phyloP scores from a whole-genome alignment of 257 asterid species.

The Echium plantagineum region DNA sequence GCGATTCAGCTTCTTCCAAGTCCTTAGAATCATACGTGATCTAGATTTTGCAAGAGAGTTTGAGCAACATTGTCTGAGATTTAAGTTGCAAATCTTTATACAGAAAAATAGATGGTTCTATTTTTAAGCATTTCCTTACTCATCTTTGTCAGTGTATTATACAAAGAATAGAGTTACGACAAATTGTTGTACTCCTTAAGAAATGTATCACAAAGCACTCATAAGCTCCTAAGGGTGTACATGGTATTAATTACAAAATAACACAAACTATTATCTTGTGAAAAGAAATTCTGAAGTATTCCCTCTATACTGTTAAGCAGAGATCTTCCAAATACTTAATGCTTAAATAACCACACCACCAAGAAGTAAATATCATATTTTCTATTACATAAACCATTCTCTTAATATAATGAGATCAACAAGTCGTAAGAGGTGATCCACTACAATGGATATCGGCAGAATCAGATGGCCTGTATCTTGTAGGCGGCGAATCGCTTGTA shows the following conservation, averaged over 20 bases:
- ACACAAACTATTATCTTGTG: no score
- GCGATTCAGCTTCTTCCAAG: no score
- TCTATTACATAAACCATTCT: not conserved
- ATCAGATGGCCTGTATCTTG: slow-evolving; percentile 67
- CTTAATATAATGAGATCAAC: slow-evolving; percentile 21
- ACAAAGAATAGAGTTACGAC: no score
- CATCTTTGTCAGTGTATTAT: no score
- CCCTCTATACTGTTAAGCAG: not conserved
- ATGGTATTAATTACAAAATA: no score
- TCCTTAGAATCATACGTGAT: not conserved
- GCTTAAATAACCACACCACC: not conserved
- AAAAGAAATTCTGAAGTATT: no score
- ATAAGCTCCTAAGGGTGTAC: no score
- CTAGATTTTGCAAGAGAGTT: not conserved
- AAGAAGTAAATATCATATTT: no score
- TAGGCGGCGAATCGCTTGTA: slow-evolving; percentile 56
- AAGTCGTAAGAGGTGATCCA: slow-evolving; percentile 64
- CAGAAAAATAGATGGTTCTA: not conserved
- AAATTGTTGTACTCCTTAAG: no score
- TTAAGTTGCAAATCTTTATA: not conserved
- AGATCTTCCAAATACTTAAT: not conserved
- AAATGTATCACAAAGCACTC: no score
- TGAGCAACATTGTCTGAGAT: not conserved
- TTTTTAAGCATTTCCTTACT: no score
- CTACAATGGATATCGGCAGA: slow-evolving; percentile 77